Percentiles rank a stretch among this genome's conserved stretches.
Evolutionary conservation across 305 asterid genomes (phyloP).

Genomic region (Ilex paraguariensis): DNA sequence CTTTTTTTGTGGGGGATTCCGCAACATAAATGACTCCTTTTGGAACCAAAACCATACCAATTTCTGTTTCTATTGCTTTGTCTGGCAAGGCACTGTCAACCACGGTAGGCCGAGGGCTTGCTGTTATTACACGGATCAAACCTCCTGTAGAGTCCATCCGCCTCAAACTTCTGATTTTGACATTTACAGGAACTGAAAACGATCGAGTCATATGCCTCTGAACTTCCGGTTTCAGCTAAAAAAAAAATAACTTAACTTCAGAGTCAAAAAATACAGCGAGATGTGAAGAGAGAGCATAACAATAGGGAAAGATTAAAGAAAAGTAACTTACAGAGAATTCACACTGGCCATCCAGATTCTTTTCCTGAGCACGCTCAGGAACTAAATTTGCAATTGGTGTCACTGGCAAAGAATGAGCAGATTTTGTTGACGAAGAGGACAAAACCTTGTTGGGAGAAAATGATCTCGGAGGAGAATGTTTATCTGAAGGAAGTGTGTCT

Average conservation of each 20-base stretch:
- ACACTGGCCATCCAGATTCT: constrained; percentile 29
- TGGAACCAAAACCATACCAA: constrained; percentile 28
- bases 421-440: constrained; percentile 61
- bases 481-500: constrained; percentile 54
- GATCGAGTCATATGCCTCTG: constrained; percentile 65
- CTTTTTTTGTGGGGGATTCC: too few relatives aligned
- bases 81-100: constrained; percentile 44
- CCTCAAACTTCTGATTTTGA: constrained; percentile 65
- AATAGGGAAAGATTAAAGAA: neutral
- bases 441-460: constrained; percentile 73
- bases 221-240: constrained; percentile 45
- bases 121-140: constrained; percentile 79
- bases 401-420: constrained; percentile 65
- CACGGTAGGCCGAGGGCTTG: constrained; percentile 34
- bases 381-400: constrained; percentile 60
- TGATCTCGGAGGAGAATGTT: constrained; percentile 86
- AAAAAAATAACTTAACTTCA: constrained; percentile 11
- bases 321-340: constrained; percentile 42
- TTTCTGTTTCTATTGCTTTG: constrained; percentile 40
- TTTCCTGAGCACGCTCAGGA: constrained; percentile 35
- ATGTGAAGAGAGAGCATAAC: neutral
- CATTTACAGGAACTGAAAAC: constrained; percentile 78
- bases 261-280: constrained; percentile 15
- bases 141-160: constrained; percentile 65
- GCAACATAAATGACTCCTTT: too few relatives aligned